phyloP scores from a whole-genome alignment of 768 basidiomycete species.

The Clathrus columnatus region DNA sequence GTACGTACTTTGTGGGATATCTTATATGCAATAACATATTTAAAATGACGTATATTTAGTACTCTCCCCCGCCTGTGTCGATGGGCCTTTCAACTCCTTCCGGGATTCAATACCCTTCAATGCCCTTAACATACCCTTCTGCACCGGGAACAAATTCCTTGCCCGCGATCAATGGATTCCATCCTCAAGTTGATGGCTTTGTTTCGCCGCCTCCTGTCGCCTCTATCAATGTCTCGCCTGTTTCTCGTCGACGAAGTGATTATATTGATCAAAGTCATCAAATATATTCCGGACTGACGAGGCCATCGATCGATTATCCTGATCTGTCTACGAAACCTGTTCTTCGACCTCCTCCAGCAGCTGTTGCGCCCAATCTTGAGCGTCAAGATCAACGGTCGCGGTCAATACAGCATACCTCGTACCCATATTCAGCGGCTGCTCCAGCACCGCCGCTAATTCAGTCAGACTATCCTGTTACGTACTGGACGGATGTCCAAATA shows the following conservation, averaged over 20 bases:
- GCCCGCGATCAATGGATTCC: constrained; percentile 6
- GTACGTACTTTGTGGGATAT: background rate
- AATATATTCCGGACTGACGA: constrained; percentile 38
- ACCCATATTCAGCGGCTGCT: constrained; percentile 20
- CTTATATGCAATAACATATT: background rate
- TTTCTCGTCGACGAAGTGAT: constrained; percentile 66
- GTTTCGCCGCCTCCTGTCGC: constrained; percentile 71
- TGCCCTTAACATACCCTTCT: constrained; percentile 33
- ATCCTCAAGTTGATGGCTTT: constrained; percentile 27
- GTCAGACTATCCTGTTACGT: constrained; percentile 73
- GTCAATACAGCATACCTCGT: constrained; percentile 26
- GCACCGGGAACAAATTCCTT: constrained; percentile 15
- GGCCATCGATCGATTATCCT: constrained; percentile 72
- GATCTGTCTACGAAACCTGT: constrained; percentile 53
- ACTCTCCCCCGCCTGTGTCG: background rate
- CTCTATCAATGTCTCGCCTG: constrained; percentile 70
- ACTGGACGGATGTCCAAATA: constrained; percentile 76
- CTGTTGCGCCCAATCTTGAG: constrained; percentile 59
- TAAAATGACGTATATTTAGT: background rate
- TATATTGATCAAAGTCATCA: constrained; percentile 74
- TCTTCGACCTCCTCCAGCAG: constrained; percentile 72
- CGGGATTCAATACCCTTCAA: constrained; percentile 44
- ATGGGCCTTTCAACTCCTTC: constrained; percentile 26
- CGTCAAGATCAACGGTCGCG: constrained; percentile 67
- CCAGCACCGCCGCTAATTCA: constrained; percentile 59